Evolutionary conservation across 495 filamentous ascomycete species (phyloP).

Genomic region (Xylaria longipes): DNA sequence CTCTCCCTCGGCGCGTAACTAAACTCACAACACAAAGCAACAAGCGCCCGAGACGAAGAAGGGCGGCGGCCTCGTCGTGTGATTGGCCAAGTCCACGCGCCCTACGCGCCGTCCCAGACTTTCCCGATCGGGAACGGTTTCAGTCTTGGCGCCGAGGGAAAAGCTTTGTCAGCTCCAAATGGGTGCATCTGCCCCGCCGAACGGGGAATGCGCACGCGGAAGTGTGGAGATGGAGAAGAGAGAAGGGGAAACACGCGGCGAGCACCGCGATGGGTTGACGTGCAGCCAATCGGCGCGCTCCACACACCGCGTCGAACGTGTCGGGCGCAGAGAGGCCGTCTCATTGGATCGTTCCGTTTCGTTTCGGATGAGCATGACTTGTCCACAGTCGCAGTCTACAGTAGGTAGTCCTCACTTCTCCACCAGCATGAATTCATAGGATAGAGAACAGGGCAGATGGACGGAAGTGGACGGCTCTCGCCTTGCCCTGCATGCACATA

Average conservation of each 20-base stretch:
- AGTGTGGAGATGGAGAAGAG: not conserved
- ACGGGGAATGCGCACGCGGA: constrained; percentile 18
- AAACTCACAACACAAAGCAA: not conserved
- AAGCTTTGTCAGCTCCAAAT: not conserved
- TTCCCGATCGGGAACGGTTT: not conserved
- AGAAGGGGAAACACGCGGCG: not conserved
- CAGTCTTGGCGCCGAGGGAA: constrained; percentile 8
- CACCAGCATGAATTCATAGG: constrained; percentile 15
- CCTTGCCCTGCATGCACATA: constrained; percentile 3
- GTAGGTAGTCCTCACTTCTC: not conserved
- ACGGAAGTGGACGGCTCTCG: not conserved
- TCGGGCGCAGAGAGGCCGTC: not conserved
- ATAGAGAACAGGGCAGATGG: not conserved
- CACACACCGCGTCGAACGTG: constrained; percentile 25
- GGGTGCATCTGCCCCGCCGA: not conserved
- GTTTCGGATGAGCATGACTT: constrained; percentile 7
- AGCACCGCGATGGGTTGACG: constrained; percentile 15
- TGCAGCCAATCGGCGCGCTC: constrained; percentile 27
- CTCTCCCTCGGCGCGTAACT: constrained; percentile 16
- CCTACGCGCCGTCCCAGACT: not conserved
- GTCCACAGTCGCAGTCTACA: not conserved
- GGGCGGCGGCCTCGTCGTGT: not conserved
- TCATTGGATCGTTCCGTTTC: constrained; percentile 10
- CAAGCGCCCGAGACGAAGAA: constrained; percentile 23
- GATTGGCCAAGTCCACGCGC: constrained; percentile 20